Percentiles rank a stretch among this genome's conserved stretches.
These are phyloP conservation scores for Bruguiera parviflora DNA, from an alignment of 345 rosid species.

Conservation along the genomic window DNA sequence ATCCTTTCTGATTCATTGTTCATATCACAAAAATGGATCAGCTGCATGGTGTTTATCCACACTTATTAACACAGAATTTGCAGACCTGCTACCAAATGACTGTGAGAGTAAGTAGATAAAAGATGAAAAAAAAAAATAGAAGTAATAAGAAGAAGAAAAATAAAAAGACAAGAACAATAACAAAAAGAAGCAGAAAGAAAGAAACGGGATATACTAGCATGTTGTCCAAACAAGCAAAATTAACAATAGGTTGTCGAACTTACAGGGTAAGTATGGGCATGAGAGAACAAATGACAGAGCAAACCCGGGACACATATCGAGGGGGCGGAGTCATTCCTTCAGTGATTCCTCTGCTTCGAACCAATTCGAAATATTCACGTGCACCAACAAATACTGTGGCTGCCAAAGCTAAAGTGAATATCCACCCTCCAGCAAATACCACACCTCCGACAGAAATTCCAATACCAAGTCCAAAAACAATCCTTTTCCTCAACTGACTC, in stretches of 20 bases:
- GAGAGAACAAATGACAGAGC: conserved; percentile 74
- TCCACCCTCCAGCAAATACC: conserved; percentile 88
- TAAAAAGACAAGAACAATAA: too few relatives aligned
- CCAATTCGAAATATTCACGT: conserved; percentile 79
- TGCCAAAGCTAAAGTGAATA: conserved; percentile 58
- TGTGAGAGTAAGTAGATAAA: too few relatives aligned
- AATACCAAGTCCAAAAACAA: conserved; percentile 75
- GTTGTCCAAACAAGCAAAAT: too few relatives aligned
- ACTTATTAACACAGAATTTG: too few relatives aligned
- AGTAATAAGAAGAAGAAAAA: too few relatives aligned
- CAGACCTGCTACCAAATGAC: too few relatives aligned
- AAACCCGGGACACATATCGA: conserved; percentile 78
- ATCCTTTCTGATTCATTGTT: too few relatives aligned
- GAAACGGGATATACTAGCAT: neutral
- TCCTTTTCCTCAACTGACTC: conserved; percentile 59
- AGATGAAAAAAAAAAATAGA: too few relatives aligned
- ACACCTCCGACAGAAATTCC: conserved; percentile 70
- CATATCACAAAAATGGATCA: too few relatives aligned
- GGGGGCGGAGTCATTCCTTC: conserved; percentile 98
- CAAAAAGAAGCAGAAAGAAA: neutral
- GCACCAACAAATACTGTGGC: conserved; percentile 71
- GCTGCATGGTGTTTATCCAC: too few relatives aligned
- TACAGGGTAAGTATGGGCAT: conserved; percentile 87
- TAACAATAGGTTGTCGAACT: conserved; percentile 24
- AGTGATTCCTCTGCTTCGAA: conserved; percentile 77